A percentile compares a stretch with the other conserved stretches of the same genome.
These are phyloP conservation scores for Aspergillus eucalypticola DNA, from an alignment of 2,329 filamentous ascomycete species.

Conservation along the genomic window DNA sequence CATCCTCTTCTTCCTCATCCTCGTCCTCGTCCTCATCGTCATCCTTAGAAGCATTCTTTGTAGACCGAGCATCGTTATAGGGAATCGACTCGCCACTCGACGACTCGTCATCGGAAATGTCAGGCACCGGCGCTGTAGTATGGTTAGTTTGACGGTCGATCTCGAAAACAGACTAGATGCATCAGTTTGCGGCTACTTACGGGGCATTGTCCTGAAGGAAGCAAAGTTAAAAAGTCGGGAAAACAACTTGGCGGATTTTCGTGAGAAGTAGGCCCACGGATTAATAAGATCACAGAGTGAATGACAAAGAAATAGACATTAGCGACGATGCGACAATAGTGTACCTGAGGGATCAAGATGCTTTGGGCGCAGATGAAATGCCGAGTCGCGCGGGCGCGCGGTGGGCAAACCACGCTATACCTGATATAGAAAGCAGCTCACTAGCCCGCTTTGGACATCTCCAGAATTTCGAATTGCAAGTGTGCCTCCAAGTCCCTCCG, in stretches of 20 bases:
- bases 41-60: slow-evolving; percentile 16
- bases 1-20: slow-evolving; percentile 37
- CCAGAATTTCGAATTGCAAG: slow-evolving; percentile 34
- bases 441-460: slow-evolving; percentile 37
- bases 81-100: slow-evolving; percentile 41
- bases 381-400: slow-evolving; percentile 32
- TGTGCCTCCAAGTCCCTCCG: slow-evolving; percentile 4
- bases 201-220: slow-evolving; percentile 39
- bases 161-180: slow-evolving; percentile 2
- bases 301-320: background rate
- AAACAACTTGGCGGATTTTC: slow-evolving; percentile 32
- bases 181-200: slow-evolving; percentile 32
- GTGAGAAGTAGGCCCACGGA: background rate
- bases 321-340: background rate
- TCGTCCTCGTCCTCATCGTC: slow-evolving; percentile 33
- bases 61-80: slow-evolving; percentile 31
- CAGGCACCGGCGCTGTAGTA: slow-evolving; percentile 32
- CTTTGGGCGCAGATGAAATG: slow-evolving; percentile 11
- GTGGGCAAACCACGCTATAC: slow-evolving; percentile 36
- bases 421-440: slow-evolving; percentile 41
- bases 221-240: slow-evolving; percentile 27
- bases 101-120: slow-evolving; percentile 40
- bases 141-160: slow-evolving; percentile 16
- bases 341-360: slow-evolving; percentile 7
- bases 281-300: background rate